Base-by-base conservation (phyloP, 208 protist genomes). In the Acanthamoeba divionensis region DNA sequence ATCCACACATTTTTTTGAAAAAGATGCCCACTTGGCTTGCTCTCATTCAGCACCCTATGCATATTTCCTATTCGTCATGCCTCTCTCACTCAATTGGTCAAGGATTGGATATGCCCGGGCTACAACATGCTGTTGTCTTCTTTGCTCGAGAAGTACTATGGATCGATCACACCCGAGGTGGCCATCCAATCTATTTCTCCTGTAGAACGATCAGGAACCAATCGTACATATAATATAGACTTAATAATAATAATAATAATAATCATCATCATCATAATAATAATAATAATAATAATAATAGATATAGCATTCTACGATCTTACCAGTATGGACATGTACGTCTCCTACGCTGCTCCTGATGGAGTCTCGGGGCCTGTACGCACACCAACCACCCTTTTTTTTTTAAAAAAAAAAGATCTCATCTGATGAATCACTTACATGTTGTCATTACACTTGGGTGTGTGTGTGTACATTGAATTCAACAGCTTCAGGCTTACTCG, bases 241-340 rank as follows among this genome's bases (percentile, higher is more conserved):
- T n/a, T n/a, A n/a, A n/a, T n/a, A n/a, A n/a, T n/a, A n/a, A n/a
- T n/a, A n/a, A n/a, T n/a, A n/a, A n/a, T n/a, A n/a, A n/a, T n/a
- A n/a, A n/a, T n/a, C n/a, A n/a, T 29, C n/a, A 0, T 38, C 65
- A 15, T 36, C 8, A 21, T 26, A 10, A 57, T 9, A 33, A 26
- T 21, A 48, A 41, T 26, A 31, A 18, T 18, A 7, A 38, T 38
- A 0, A 24, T 48, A 36, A 12, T 3, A 3, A 47, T 41, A 75
- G 66, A 92, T 79, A 55, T 92, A 0, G 91, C 91, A n/a, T 41
- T 90, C 21, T 92, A 92, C 29, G 91, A 92, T 36, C 36, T 92
- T 31, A 52, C 65, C 41, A 45, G 91, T 21, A 24, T 41, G 57
- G 41, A 90, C 24, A 15, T 92, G 50, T 66, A 89, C 52, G 60